Base-by-base conservation (phyloP, 106 monocot species). In the Allium cepa region DNA sequence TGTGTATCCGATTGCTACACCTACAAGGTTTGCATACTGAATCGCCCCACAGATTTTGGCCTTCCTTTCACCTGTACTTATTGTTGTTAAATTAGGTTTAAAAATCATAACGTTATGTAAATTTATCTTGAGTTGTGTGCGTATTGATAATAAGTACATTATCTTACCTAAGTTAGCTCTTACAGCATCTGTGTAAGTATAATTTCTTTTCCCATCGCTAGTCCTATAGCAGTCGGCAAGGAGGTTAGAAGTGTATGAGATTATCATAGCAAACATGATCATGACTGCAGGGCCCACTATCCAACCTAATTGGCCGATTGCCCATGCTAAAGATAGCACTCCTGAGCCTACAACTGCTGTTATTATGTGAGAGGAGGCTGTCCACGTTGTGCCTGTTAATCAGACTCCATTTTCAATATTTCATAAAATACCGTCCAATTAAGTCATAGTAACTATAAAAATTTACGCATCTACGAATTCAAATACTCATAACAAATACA, bases 1-100 rank as follows among this genome's bases (percentile, higher is more conserved):
- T 7, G 87, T 87, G 80, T 83, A 87, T 3, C 87, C 87, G 26
- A 87, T 73, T 10, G 83, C 80, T 6, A 80, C 80, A 15, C 87
- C 87, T 4, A 83, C 62, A 53, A 87, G 77, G 58, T 84, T 84
- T 15, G 78, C 56, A 62, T 87, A 83, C 69, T 87, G 87, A 46
- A 87, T 83, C 4, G 71, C 69, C 3, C 87, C 87, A 70, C 83
- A 87, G 5, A 87, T 45, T 18, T 78, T 80, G 7, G 83, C 87
- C 65, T 87, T 79, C 45, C 46, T 59, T 27, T 80, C 80, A 10
- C 87, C 82, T 87, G 67, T 27, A 55, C 53, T 36, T 36, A 36
- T 36, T 36, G 1, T 36, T 36, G 36, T 36, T 36, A 36, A 36
- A 36, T 36, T 36, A 36, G 5, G 3, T 36, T 36, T 36, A 36